Evolutionary conservation across 2,329 filamentous ascomycete genomes (phyloP), one percentile per base, ranked within the genome.

Genomic region (Fusarium transvaalense): DNA sequence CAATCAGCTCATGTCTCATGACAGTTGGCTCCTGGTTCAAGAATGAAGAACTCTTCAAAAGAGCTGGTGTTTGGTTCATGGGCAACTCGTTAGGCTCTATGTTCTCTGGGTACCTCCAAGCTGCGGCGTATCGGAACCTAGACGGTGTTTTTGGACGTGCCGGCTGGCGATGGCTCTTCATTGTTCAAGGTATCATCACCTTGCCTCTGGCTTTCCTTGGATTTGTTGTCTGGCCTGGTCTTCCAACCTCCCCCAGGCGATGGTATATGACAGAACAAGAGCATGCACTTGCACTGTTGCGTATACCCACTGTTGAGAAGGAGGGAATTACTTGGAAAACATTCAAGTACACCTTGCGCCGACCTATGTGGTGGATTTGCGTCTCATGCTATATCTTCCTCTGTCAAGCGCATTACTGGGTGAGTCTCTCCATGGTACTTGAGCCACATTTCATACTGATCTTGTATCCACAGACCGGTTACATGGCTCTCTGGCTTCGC

Each of bases 21-120:
- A n/a, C 0, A 60, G 54, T 61, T n/a, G 57, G 57, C 5, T 60
- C 42, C 0, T 59, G 57, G 57, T 60, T 60, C 8, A 60, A 60
- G 4, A 51, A 60, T 0, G 57, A 60, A 31, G 57, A 60, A 5
- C 57, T 60, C 0, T 60, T 60, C 10, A 60, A 60, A 5, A 10
- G 57, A 59, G 54, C 57, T 1, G 57, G 57, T 0, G 57, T 60
- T 0, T 60, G 57, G 54, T 60, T 60, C 23, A 60, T 60, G 57
- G 57, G 57, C 0, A 60, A 60, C 2, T 59, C 57, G 0, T 15
- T 60, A 0, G 57, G 57, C 0, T 60, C 57, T 1, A 60, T 60
- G 57, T 60, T 60, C 23, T 60, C 57, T 1, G 57, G 57, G 0
- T 60, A 59, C 1, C 57, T 60, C 3, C 54, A 60, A 2, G 57